Evolutionary conservation across 768 basidiomycete species (phyloP).

Genomic region (Kwoniella pini): DNA sequence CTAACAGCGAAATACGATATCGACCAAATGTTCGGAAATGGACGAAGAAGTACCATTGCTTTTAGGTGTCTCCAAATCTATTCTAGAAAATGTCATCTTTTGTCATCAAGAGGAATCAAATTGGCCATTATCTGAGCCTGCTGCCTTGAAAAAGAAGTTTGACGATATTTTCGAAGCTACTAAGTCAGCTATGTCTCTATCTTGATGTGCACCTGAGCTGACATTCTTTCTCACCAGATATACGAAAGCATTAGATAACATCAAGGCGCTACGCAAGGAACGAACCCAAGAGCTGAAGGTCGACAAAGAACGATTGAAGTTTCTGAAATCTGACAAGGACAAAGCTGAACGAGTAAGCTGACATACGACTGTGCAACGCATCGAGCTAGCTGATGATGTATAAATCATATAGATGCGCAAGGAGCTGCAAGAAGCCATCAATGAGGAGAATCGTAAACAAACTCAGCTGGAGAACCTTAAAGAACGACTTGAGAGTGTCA

Average conservation of each 20-base stretch:
- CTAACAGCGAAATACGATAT: conserved; percentile 78
- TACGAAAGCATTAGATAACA: conserved; percentile 92
- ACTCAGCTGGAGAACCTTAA: conserved; percentile 72
- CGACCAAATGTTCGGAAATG: conserved; percentile 97
- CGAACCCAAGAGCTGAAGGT: conserved; percentile 85
- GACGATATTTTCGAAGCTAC: conserved; percentile 99
- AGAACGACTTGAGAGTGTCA: conserved; percentile 65
- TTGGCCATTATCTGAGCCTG: conserved; percentile 92
- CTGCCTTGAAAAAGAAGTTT: conserved; percentile 94
- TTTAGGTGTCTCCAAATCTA: conserved; percentile 95
- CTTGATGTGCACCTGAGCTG: background rate
- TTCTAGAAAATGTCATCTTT: conserved; percentile 98
- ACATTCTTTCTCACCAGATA: conserved; percentile 63
- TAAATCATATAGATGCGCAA: conserved; percentile 32
- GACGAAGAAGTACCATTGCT: conserved; percentile 89
- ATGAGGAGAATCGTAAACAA: conserved; percentile 72
- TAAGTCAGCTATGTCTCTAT: conserved; percentile 67
- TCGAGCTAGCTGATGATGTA: conserved; percentile 1
- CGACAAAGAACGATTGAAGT: conserved; percentile 81
- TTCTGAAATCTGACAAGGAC: conserved; percentile 75
- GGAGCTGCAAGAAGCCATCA: conserved; percentile 64
- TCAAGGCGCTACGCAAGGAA: conserved; percentile 87
- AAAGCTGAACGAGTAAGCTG: conserved; percentile 73
- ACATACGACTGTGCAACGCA: background rate
- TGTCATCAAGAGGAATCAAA: conserved; percentile 99